Evolutionary conservation across 139 green algal genomes (phyloP).

Genomic region (Gonium pectorale): DNA sequence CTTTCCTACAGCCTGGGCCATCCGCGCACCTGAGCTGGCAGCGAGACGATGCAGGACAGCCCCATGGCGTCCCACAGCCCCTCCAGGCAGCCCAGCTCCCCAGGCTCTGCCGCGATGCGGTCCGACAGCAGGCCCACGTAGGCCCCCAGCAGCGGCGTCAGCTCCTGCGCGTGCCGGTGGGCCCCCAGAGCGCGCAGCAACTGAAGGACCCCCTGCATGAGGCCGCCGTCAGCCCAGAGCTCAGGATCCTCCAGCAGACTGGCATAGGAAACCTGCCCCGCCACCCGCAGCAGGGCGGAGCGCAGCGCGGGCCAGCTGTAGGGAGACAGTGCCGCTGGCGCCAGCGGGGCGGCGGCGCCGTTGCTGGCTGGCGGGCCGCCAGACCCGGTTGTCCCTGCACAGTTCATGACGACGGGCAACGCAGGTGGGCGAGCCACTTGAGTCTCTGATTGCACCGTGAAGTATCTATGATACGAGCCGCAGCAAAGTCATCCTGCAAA

Average conservation of each 20-base stretch:
- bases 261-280: constrained; percentile 35
- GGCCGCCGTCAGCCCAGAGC: constrained; percentile 14
- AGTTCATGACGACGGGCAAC: too few relatives aligned
- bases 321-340: constrained; percentile 1
- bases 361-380: background rate
- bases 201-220: constrained; percentile 37
- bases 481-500: too few relatives aligned
- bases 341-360: background rate
- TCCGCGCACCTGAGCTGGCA: background rate
- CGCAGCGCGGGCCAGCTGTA: constrained; percentile 42
- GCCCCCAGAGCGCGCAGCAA: constrained; percentile 47
- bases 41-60: constrained; percentile 16
- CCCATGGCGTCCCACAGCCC: constrained; percentile 59
- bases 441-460: too few relatives aligned
- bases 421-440: too few relatives aligned
- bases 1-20: too few relatives aligned
- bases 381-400: background rate
- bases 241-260: constrained; percentile 31
- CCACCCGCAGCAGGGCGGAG: constrained; percentile 15
- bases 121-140: constrained; percentile 54
- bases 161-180: constrained; percentile 46
- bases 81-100: constrained; percentile 28
- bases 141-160: constrained; percentile 50
- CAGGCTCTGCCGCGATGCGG: constrained; percentile 41
- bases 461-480: too few relatives aligned